phyloP scores from a whole-genome alignment of 2,329 filamentous ascomycete species.

The Ophiostoma sp. region DNA sequence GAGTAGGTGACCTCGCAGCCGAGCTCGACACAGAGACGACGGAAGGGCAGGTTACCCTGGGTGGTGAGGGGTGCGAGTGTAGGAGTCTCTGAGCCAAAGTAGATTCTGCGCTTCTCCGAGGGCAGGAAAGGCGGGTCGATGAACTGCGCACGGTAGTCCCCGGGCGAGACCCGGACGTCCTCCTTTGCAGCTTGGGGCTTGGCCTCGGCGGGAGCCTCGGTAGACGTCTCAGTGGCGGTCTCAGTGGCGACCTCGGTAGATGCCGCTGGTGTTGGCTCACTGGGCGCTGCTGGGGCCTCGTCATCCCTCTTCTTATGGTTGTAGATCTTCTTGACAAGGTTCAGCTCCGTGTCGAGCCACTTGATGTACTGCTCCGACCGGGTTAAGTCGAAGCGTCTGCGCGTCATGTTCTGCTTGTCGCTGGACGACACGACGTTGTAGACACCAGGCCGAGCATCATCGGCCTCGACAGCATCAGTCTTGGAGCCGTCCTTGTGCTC shows the following conservation, averaged over 20 bases:
- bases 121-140: slow-evolving; percentile 81
- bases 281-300: background rate
- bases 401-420: slow-evolving; percentile 69
- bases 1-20: slow-evolving; percentile 94
- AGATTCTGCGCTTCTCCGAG: slow-evolving; percentile 88
- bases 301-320: slow-evolving; percentile 34
- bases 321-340: slow-evolving; percentile 45
- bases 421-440: slow-evolving; percentile 68
- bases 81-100: slow-evolving; percentile 91
- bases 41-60: slow-evolving; percentile 92
- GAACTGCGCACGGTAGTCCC: slow-evolving; percentile 74
- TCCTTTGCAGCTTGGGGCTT: slow-evolving; percentile 31
- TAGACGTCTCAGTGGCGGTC: background rate
- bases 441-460: slow-evolving; percentile 57
- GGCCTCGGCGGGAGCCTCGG: slow-evolving; percentile 29
- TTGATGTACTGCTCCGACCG: slow-evolving; percentile 70
- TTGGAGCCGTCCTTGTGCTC: slow-evolving; percentile 30
- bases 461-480: slow-evolving; percentile 34
- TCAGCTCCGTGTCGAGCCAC: slow-evolving; percentile 67
- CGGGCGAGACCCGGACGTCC: slow-evolving; percentile 31
- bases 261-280: background rate
- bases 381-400: slow-evolving; percentile 63
- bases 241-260: background rate
- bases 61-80: slow-evolving; percentile 92
- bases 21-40: slow-evolving; percentile 79